phyloP scores from a whole-genome alignment of 768 basidiomycete genomes.

The Trametes meyenii region DNA sequence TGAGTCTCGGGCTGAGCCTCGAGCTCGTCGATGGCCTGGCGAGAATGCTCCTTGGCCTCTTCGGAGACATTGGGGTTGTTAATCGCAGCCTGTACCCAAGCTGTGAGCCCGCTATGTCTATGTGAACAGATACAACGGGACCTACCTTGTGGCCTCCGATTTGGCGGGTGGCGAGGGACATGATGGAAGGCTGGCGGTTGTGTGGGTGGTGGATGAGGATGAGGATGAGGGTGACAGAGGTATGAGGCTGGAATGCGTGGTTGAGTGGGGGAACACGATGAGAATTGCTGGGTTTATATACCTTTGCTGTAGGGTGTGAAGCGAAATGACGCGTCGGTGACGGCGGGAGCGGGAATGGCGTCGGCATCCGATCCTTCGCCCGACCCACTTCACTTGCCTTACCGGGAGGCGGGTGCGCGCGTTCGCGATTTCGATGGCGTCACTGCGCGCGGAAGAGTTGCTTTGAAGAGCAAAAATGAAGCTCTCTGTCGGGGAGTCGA shows the following conservation, averaged over 20 bases:
- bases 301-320: not conserved
- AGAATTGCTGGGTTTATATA: not conserved
- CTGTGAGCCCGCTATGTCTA: too few species aligned
- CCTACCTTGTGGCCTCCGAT: conserved; percentile 31
- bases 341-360: not conserved
- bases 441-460: too few species aligned
- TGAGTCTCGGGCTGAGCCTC: conserved; percentile 22
- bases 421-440: not conserved
- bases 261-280: not conserved
- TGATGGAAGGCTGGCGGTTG: conserved; percentile 4
- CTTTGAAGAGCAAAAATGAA: too few species aligned
- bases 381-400: not conserved
- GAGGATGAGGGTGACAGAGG: too few species aligned
- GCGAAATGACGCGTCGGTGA: not conserved
- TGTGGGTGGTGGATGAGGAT: not conserved
- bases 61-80: conserved; percentile 37
- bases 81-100: conserved; percentile 27
- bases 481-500: too few species aligned
- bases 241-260: too few species aligned
- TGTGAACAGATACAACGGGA: too few species aligned
- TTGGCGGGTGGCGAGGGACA: conserved; percentile 29
- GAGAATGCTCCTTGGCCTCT: conserved; percentile 37
- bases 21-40: conserved; percentile 30
- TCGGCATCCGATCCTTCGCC: not conserved
- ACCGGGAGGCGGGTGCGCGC: not conserved